Conservation (phyloP, 805 yeast genomes). For the Saccharomycopsis microspora region DNA sequence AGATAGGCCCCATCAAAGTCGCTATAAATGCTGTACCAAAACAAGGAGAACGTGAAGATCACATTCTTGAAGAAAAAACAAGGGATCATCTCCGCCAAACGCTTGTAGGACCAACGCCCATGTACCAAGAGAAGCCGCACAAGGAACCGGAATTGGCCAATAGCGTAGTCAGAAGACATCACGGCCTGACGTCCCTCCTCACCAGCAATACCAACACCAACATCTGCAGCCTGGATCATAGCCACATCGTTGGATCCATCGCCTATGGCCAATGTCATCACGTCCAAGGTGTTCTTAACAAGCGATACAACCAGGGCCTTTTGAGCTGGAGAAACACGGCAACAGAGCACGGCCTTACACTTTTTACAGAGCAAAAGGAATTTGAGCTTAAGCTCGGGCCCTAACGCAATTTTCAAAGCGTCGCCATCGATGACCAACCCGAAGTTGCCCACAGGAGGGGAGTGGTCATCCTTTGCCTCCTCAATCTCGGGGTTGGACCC, state of each 20-base stretch:
- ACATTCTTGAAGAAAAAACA: constrained; percentile 72
- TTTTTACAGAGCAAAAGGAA: constrained; percentile 66
- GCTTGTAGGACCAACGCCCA: constrained; percentile 80
- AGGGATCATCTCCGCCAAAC: constrained; percentile 78
- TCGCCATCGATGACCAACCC: constrained; percentile 77
- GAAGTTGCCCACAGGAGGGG: constrained; percentile 53
- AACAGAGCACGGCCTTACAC: constrained; percentile 73
- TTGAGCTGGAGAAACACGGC: constrained; percentile 83
- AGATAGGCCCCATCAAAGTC: constrained; percentile 73
- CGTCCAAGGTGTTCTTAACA: constrained; percentile 63
- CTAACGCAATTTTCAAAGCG: constrained; percentile 48
- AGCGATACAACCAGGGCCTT: constrained; percentile 74
- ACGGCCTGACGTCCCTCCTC: constrained; percentile 87
- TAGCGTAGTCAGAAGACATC: constrained; percentile 79
- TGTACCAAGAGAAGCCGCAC: constrained; percentile 60
- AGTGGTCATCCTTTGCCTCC: constrained; percentile 43
- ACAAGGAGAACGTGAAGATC: constrained; percentile 59
- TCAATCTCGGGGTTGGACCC: constrained; percentile 50
- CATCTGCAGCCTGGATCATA: constrained; percentile 81
- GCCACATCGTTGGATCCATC: constrained; percentile 89
- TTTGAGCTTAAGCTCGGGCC: constrained; percentile 34
- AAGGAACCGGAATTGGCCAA: constrained; percentile 71
- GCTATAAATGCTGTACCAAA: constrained; percentile 70
- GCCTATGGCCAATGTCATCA: constrained; percentile 81
- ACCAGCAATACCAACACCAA: constrained; percentile 86